Evolutionary conservation across 139 green algal species (phyloP), one percentile per base, ranked within the genome.

Genomic region (Micractinium sp.): DNA sequence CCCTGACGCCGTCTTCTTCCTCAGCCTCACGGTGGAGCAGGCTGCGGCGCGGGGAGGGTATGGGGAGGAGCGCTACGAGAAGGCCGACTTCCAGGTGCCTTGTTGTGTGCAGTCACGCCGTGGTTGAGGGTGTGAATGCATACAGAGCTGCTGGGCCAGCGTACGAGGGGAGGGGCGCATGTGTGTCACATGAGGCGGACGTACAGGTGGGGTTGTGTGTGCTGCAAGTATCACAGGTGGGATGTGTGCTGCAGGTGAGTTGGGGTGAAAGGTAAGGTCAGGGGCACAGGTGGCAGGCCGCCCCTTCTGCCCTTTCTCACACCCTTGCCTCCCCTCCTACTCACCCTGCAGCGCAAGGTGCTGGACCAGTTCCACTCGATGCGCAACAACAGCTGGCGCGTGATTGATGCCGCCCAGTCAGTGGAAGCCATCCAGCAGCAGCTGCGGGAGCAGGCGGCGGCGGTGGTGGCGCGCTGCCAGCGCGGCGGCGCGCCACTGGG

Each of bases 51-150:
- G 98, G 2, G 96, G 94, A 13, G 97, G 96, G 19, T 99, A 95
- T 83, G 98, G 98, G 0, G 86, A 95, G 78, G 98, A 99, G 92
- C 91, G 97, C 5, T 99, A 98, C 88, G 96, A 98, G 90, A 94
- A 92, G 81, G 53, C 91, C 29, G 93, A 93, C 16, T 95, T 98
- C 20, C 96, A 98, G 89, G 77, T 89, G 33, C 88, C 92, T 16
- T 5, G 47, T 56, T 5, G 47, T 56, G 47, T 56, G 47, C 47
- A 56, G 7, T 56, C 47, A 56, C 9, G 47, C 47, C 47, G 47
- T 56, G 47, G 5, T 5, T 56, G 47, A 56, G 47, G 47, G 47
- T 56, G 47, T 56, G 47, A 9, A 16, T 56, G 47, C 47, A 56
- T 56, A 56, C 7, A 56, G 47, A 56, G 47, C 47, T 56, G 47